A percentile compares a stretch with the other conserved stretches of the same genome.
Evolutionary conservation across 768 basidiomycete species (phyloP).

Genomic region (Lepiota brunneoincarnata): DNA sequence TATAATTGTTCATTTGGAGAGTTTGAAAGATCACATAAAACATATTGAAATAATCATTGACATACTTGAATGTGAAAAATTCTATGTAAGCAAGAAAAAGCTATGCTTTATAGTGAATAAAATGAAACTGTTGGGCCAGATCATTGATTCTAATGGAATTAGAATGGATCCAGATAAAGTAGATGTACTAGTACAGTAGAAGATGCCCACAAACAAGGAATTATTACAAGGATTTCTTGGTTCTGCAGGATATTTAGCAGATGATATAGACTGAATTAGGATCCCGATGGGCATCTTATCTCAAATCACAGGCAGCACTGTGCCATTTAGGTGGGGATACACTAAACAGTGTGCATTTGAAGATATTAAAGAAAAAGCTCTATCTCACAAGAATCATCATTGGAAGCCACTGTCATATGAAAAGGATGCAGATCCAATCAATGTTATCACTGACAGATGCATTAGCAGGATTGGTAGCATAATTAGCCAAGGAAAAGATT

Average conservation of each 20-base stretch:
- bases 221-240: conserved; percentile 32
- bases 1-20: conserved; percentile 30
- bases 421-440: conserved; percentile 16
- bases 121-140: conserved; percentile 29
- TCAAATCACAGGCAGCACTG: conserved; percentile 12
- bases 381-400: conserved; percentile 11
- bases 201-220: conserved; percentile 11
- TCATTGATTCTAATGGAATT: conserved; percentile 30
- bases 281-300: conserved; percentile 29
- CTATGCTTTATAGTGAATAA: conserved; percentile 12
- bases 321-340: conserved; percentile 18
- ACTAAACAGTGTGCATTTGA: conserved; percentile 26
- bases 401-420: conserved; percentile 20
- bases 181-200: conserved; percentile 21
- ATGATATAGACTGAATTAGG: conserved; percentile 19
- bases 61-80: conserved; percentile 17
- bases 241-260: conserved; percentile 31
- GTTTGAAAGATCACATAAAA: conserved; percentile 25
- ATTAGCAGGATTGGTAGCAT: conserved; percentile 24
- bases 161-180: conserved; percentile 35
- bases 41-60: conserved; percentile 24
- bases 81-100: conserved; percentile 20
- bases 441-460: conserved; percentile 28
- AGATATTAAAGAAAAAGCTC: conserved; percentile 20
- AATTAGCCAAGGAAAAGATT: conserved; percentile 23